Evolutionary conservation across 805 yeast species (phyloP).

Genomic region (Suhomyces emberorum): DNA sequence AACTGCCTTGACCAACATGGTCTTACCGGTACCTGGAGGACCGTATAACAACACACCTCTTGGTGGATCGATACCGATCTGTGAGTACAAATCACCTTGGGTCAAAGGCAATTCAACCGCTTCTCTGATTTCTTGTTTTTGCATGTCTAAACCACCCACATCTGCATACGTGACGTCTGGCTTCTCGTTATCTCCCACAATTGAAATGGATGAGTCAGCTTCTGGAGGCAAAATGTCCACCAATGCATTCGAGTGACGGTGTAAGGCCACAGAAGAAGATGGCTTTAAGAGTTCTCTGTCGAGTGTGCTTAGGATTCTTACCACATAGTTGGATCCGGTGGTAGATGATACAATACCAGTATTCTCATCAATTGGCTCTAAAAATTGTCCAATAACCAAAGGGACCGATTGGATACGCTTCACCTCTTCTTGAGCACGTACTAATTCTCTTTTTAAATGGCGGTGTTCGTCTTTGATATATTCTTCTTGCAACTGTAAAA

Average conservation of each 20-base stretch:
- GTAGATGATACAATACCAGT: slow-evolving; percentile 97
- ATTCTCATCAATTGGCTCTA: slow-evolving; percentile 95
- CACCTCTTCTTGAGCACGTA: slow-evolving; percentile 97
- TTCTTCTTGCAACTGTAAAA: slow-evolving; percentile 85
- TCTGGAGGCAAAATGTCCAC: slow-evolving; percentile 98
- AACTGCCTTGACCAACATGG: slow-evolving; percentile 98
- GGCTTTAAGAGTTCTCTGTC: slow-evolving; percentile 94
- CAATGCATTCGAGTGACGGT: slow-evolving; percentile 96
- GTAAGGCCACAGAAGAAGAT: slow-evolving; percentile 92
- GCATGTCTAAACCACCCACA: slow-evolving; percentile 99
- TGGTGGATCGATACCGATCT: slow-evolving; percentile 98
- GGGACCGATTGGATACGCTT: slow-evolving; percentile 97
- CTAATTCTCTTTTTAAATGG: slow-evolving; percentile 87
- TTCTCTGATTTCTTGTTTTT: slow-evolving; percentile 97
- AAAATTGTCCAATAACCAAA: slow-evolving; percentile 94
- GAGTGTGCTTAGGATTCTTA: slow-evolving; percentile 87
- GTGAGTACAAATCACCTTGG: slow-evolving; percentile 92
- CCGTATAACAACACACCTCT: slow-evolving; percentile 96
- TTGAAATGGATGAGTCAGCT: slow-evolving; percentile 94
- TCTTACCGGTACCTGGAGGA: slow-evolving; percentile 99
- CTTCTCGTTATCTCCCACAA: slow-evolving; percentile 90
- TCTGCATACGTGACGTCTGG: slow-evolving; percentile 94
- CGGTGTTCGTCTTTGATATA: slow-evolving; percentile 98
- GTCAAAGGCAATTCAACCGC: slow-evolving; percentile 96
- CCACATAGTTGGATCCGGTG: slow-evolving; percentile 96